Conservation (phyloP, 2,329 filamentous ascomycete genomes). For the Decorospora gaudefroyi region DNA sequence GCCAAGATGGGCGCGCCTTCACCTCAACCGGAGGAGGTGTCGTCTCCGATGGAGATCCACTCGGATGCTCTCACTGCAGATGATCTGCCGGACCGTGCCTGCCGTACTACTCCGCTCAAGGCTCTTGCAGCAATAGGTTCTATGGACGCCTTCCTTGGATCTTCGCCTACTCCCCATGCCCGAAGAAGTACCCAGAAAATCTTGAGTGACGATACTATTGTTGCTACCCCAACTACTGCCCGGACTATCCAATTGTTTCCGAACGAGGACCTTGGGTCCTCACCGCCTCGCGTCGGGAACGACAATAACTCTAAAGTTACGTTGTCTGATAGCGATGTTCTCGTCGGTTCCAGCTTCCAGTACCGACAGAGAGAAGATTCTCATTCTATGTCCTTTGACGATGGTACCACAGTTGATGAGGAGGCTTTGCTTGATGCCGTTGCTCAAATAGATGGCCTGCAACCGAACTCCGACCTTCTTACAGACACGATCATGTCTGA, state of each 20-base stretch:
- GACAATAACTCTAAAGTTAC: not conserved
- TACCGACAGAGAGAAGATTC: constrained; percentile 22
- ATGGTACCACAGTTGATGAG: constrained; percentile 43
- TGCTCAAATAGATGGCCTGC: constrained; percentile 10
- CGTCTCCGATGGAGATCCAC: constrained; percentile 36
- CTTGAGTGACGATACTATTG: constrained; percentile 32
- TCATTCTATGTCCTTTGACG: constrained; percentile 35
- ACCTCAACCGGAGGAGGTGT: constrained; percentile 15
- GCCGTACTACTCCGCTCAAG: constrained; percentile 35
- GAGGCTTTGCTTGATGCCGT: constrained; percentile 25
- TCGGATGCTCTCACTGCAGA: constrained; percentile 37
- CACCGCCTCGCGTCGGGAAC: constrained; percentile 43
- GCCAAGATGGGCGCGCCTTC: constrained; percentile 58
- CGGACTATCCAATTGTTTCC: constrained; percentile 26
- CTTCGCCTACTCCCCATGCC: constrained; percentile 44
- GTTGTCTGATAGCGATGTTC: constrained; percentile 8
- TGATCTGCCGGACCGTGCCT: constrained; percentile 27
- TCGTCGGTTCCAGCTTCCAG: constrained; percentile 28
- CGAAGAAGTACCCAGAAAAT: constrained; percentile 34
- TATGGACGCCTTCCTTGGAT: constrained; percentile 45
- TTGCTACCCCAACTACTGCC: constrained; percentile 37
- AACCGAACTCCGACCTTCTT: constrained; percentile 2
- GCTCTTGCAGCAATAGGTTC: constrained; percentile 35
- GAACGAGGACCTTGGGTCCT: constrained; percentile 41
- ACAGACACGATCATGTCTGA: constrained; percentile 28